Base-by-base conservation (phyloP, 1,284 basidiomycete species). In the Mrakiaceae sp. region DNA sequence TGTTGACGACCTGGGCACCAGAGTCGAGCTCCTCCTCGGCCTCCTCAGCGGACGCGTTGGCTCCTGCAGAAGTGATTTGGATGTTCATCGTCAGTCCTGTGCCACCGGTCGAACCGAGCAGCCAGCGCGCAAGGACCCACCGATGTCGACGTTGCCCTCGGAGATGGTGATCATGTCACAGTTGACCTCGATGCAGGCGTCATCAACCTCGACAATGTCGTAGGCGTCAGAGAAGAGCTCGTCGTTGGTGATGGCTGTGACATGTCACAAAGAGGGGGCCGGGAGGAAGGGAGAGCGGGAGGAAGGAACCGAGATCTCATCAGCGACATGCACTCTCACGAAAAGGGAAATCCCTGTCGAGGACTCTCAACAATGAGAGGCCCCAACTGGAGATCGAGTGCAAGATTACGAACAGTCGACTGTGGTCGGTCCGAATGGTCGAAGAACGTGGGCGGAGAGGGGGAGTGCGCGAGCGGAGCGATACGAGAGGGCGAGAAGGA, bases 221-320 rank as follows among this genome's bases (percentile, higher is more conserved):
- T 87, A 97, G 70, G 93, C 92, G 81, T 95, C 91, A 56, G 91
- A 92, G 83, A 90, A 83, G 83, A 99, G 88, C 83, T 99, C 95
- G 76, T 98, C 94, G 69, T 79, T 84, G 68, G 84, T 79, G 67
- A 98, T 56, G 64, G 64, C 61, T 63, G 4, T 39, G 50, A 5
- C 27, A 27, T 27, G 27, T 27, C 27, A 27, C 27, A 27, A 27
- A 27, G 27, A 27, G 27, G 27, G 27, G 27, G 27, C 27, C 27
- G 27, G 27, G 27, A 27, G 27, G 27, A 27, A 27, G 27, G 27
- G 27, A 27, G 27, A 27, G 51, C 6, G n/a, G 52, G 12, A 6
- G n/a, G 5, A 53, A 53, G 52, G n/a, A 27, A 53, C 8, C 6
- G 16, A 6, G 51, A 7, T 52, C 14, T 52, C 51, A 52, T 27